Conservation (phyloP, 2,329 filamentous ascomycete genomes). For the Exophiala aquamarina region DNA sequence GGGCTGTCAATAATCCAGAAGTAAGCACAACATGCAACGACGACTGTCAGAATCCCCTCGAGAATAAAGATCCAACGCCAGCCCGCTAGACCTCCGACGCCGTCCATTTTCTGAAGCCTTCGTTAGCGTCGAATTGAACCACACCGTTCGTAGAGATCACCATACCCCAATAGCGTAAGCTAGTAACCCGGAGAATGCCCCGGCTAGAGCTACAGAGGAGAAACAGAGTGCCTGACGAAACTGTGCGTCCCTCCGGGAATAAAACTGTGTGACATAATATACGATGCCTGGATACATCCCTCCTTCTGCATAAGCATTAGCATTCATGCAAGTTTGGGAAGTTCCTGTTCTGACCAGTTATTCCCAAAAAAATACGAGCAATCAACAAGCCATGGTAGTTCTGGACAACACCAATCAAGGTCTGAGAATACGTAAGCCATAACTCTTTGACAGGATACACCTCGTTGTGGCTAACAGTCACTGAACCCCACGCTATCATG, state of each 20-base stretch:
- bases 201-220: conserved; percentile 47
- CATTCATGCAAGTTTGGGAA: conserved; percentile 42
- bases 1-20: not conserved
- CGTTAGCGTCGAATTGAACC: too few relatives aligned
- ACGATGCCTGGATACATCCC: not conserved
- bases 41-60: conserved; percentile 48
- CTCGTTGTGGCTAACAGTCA: too few relatives aligned
- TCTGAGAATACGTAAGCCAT: too few relatives aligned
- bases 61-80: conserved; percentile 57
- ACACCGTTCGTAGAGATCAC: too few relatives aligned
- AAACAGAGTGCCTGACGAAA: conserved; percentile 46
- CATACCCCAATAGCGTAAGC: conserved; percentile 51
- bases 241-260: conserved; percentile 42
- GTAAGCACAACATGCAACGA: conserved; percentile 40
- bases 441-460: too few relatives aligned
- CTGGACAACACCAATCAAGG: conserved; percentile 49
- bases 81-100: conserved; percentile 43
- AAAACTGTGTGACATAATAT: conserved; percentile 37
- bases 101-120: conserved; percentile 53
- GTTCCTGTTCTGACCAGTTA: conserved; percentile 39
- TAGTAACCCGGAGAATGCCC: conserved; percentile 51
- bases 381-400: conserved; percentile 46
- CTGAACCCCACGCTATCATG: conserved; percentile 45
- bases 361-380: conserved; percentile 46
- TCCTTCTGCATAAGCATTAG: conserved; percentile 35